Base-by-base conservation (phyloP, 164 flowering plant species). In the Vitis rupestris region DNA sequence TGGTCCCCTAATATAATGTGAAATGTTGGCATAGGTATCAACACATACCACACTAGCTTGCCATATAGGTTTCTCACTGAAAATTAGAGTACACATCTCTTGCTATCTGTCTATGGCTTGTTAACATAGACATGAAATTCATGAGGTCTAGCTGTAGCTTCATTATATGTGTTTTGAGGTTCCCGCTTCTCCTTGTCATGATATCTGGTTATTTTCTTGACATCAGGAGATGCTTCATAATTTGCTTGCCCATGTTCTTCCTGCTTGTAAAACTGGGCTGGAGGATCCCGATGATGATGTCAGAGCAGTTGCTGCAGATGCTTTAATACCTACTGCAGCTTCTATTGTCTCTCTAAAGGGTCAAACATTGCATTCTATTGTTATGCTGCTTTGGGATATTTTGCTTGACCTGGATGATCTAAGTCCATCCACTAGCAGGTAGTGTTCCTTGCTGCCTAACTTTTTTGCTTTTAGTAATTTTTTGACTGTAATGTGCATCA, bases 281-380 rank as follows among this genome's bases (percentile, higher is more conserved):
- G 98, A 89, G 76, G 99, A 96, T 74, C 95, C 97, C 60, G 99
- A 96, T 85, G 99, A 96, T 85, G 99, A 96, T 88, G 99, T 96
- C 59, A 85, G 98, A 70, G 99, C 99, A 31, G 99, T 96, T 74
- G 97, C 99, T 68, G 99, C 99, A 9, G 99, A 96, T 67, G 97
- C 99, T 72, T 72, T 96, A 60, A 82, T 96, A 82, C 99, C 99
- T 9, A 73, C 98, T 74, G 93, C 95, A 6, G 71, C 87, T 69
- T 75, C 94, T 65, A 84, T 96, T 70, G 97, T 90, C 73, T 81
- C 90, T 74, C 75, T 83, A 16, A 80, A 84, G 65, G 93, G 88
- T 61, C 82, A 80, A 70, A 76, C 80, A 15, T 79, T 96, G 82
- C 89, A 89, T 76, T 82, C 88, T 2, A 90, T 96, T 70, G 86